Base-by-base conservation (phyloP, 2,329 filamentous ascomycete species). In the Boeremia exigua region DNA sequence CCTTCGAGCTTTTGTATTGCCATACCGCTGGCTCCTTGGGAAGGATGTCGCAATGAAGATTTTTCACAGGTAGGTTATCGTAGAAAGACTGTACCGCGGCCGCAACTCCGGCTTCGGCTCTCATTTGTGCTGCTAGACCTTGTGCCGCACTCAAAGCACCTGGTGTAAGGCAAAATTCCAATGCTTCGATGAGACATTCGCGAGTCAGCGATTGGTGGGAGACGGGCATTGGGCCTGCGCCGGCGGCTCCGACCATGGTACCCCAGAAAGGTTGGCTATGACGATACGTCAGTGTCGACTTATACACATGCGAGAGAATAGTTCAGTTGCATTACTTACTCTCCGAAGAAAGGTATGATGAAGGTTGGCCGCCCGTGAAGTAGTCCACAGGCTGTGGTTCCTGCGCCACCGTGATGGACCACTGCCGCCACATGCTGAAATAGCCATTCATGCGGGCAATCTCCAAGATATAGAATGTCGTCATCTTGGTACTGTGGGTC, bases 351-450 rank as follows among this genome's bases (percentile, higher is more conserved):
- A 0, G 91, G 91, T 0, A 96, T 85, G 1, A 96, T 82, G 2
- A 92, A 82, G 0, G 91, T 95, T 1, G 91, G 91, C 42, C 87
- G 87, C 17, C 90, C 91, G 2, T 86, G 84, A 15, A 87, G 83
- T 55, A 96, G 88, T 6, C 91, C 91, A 0, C 90, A 90, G 0
- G 91, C 90, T 0, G 90, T 92, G 2, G 91, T 96, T n/a, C 91
- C 91, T 3, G 91, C 91, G 51, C 91, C 91, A n/a, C 91, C 91
- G 58, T 95, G 91, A 67, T 96, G 91, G 4, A 93, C 88, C 1
- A 96, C 91, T 36, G 85, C 87, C 0, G 89, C 87, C 1, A 95
- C 90, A 36, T 83, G 86, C 59, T 90, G 81, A 72, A 96, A 96
- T 0, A 96, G 78, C 91, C 91, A 96, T 74, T 95, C 91, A 61